phyloP scores from a whole-genome alignment of 768 basidiomycete genomes.

The Holtermanniella nyarrowii region DNA sequence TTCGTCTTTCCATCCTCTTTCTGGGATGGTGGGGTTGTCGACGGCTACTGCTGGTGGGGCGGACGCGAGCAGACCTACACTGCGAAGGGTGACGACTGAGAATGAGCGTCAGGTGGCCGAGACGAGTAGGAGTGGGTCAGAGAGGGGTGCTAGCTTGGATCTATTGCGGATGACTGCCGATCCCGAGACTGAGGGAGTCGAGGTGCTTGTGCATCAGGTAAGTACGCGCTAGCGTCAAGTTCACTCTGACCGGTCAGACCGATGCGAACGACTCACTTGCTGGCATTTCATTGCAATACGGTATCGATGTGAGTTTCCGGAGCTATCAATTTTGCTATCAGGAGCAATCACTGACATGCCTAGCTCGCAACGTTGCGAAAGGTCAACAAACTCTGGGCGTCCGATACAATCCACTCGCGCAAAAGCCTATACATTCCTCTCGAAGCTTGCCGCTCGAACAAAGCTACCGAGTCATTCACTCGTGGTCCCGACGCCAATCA shows the following conservation, averaged over 20 bases:
- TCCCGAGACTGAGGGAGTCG: conserved; percentile 24
- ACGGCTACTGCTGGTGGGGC: too few relatives aligned
- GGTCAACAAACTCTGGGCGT: conserved; percentile 86
- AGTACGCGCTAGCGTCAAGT: conserved; percentile 1
- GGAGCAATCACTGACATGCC: background rate
- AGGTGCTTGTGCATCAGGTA: conserved; percentile 43
- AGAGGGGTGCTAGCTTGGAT: conserved; percentile 27
- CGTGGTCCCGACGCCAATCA: conserved; percentile 36
- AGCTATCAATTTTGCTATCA: too few relatives aligned
- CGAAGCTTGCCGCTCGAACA: conserved; percentile 39
- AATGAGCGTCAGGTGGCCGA: conserved; percentile 33
- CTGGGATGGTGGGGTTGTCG: too few relatives aligned
- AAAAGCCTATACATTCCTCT: conserved; percentile 68
- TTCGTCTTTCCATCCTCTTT: too few relatives aligned
- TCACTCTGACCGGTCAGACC: conserved; percentile 45
- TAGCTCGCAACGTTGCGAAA: conserved; percentile 61
- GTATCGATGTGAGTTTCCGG: conserved; percentile 58
- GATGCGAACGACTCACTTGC: conserved; percentile 66
- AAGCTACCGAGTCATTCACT: conserved; percentile 27
- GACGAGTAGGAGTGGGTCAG: conserved; percentile 20
- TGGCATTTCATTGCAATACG: conserved; percentile 80
- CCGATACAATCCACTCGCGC: conserved; percentile 82
- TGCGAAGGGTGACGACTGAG: conserved; percentile 31
- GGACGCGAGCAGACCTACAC: conserved; percentile 11
- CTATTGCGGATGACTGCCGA: conserved; percentile 19